These are phyloP conservation scores for Stephania yunnanensis DNA, from an alignment of 164 flowering plant genomes.

Conservation along the genomic window DNA sequence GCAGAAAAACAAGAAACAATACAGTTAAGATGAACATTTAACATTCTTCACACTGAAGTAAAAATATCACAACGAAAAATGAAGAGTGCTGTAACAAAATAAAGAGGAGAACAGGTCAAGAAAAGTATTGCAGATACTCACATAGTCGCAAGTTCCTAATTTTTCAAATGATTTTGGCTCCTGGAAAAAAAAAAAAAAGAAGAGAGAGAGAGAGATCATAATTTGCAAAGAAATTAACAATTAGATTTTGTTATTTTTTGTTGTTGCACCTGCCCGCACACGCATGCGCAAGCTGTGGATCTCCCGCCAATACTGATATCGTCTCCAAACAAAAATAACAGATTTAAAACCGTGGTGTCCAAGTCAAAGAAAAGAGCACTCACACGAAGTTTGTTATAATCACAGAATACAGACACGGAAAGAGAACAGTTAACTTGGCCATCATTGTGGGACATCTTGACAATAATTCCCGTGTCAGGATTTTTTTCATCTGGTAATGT, in stretches of 20 bases:
- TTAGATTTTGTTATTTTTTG: no score
- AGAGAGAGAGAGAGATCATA: background rate
- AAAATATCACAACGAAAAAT: background rate
- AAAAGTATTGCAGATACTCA: conserved; percentile 32
- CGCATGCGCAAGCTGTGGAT: no score
- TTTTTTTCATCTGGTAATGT: conserved; percentile 43
- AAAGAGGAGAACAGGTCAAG: background rate
- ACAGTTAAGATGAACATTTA: background rate
- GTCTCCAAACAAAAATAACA: no score
- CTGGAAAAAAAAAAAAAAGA: conserved; percentile 29
- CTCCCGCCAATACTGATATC: no score
- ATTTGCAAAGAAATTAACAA: background rate
- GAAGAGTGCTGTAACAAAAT: background rate
- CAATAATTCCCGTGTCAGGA: conserved; percentile 60
- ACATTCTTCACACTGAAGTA: background rate
- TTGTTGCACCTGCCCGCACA: no score
- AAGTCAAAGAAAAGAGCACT: conserved; percentile 10
- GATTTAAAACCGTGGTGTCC: background rate
- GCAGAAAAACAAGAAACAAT: background rate
- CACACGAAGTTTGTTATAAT: conserved; percentile 48
- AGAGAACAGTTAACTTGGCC: conserved; percentile 54
- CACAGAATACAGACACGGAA: conserved; percentile 70
- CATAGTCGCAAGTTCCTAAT: conserved; percentile 62
- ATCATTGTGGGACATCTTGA: conserved; percentile 49
- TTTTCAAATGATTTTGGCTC: conserved; percentile 57